Evolutionary conservation across 306 rosid genomes (phyloP), one percentile per base, ranked within the genome.

Genomic region (Quercus alba): DNA sequence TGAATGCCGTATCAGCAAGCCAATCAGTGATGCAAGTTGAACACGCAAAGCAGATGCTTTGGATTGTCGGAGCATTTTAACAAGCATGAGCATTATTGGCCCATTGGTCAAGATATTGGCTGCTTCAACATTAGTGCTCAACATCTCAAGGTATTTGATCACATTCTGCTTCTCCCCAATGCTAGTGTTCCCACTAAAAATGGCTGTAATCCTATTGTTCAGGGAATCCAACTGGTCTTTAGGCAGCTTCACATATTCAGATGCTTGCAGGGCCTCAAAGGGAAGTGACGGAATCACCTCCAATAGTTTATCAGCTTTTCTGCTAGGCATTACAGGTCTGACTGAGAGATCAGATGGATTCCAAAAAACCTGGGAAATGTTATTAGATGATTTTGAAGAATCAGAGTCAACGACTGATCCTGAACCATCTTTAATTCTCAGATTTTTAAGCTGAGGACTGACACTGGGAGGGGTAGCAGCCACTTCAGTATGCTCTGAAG

Each of bases 51-150:
- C 90, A 57, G 88, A 87, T 64, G 90, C 94, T 86, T 91, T 95
- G 75, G 97, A 86, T 87, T 87, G 93, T 71, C 97, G 92, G 69
- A 93, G 88, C 93, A 91, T 89, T 88, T 95, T 95, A 76, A 90
- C 90, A 78, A 95, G 92, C 82, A 90, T 62, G 74, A 90, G 98
- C 99, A 95, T 93, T 83, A 95, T 84, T 66, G 97, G 97, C 59
- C 99, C 99, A 86, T 95, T 95, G 88, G 98, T 95, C 90, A 95
- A 91, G 81, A 93, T 84, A 86, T 95, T 91, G 74, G 99, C 98
- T 10, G 94, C 96, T 73, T 95, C 99, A 52, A 97, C 94, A 75
- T 90, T 91, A 76, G 83, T 89, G 88, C 97, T 93, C 81, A 95
- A 87, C 88, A 89, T 90, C 83, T 95, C 98, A 72, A 95, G 98